Evolutionary conservation across 2,329 filamentous ascomycete species (phyloP), one percentile per base, ranked within the genome.

Genomic region (Penicillium expansum): DNA sequence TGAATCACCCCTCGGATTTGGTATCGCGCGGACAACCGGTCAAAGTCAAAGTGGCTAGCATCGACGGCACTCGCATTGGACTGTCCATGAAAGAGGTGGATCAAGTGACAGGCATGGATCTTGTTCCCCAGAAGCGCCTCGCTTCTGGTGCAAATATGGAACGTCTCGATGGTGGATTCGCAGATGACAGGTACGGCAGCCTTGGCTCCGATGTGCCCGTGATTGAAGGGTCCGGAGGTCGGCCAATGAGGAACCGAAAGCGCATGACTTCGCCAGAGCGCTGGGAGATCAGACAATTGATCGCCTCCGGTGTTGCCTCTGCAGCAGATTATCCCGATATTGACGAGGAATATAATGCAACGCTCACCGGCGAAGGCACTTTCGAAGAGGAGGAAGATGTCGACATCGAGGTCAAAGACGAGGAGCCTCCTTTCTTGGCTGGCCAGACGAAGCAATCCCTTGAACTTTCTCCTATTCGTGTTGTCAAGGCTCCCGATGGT

Each of bases 81-180:
- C 77, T 99, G 6, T 96, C 92, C 0, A 97, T 99, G 92, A 96
- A 96, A 70, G 93, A 97, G 60, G 92, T 97, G 16, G 93, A 99
- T 66, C 94, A 99, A 72, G 83, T 85, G 30, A 92, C 90, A 3
- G 94, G 94, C 6, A 83, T 86, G 69, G 94, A 99, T 69, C 77
- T 96, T 38, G 85, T 88, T 30, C 91, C 92, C 0, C 86, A 92
- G 61, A 83, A 84, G 57, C 83, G 89, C 45, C 84, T 97, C 68
- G 87, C 89, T 30, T 94, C 93, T 1, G 94, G 94, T 8, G 94
- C 94, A 11, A 99, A 99, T 67, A 89, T 89, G 80, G 87, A 93
- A 70, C 86, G 86, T 1, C 77, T 97, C 5, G 89, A 92, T 55
- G 87, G 88, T 16, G 61, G 64, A 14, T 58, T 69, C n/a, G 63